These are phyloP conservation scores for Trichoderma sp. DNA, from an alignment of 2,329 filamentous ascomycete species.

Conservation along the genomic window DNA sequence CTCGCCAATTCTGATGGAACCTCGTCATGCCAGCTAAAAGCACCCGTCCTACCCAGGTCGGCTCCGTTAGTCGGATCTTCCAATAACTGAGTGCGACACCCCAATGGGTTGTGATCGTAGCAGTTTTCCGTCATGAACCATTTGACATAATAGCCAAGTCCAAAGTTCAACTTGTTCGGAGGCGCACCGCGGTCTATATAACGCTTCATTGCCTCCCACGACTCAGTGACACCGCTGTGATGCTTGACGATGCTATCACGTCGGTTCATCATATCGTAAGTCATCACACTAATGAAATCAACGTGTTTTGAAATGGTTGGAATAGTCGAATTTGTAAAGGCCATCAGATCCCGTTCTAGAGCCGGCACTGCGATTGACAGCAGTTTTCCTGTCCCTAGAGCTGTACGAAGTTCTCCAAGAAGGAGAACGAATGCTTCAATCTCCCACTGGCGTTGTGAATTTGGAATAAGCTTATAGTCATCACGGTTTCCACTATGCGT, in stretches of 20 bases:
- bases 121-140: slow-evolving; percentile 55
- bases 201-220: slow-evolving; percentile 53
- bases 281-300: slow-evolving; percentile 68
- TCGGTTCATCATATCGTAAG: slow-evolving; percentile 69
- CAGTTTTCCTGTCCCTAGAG: slow-evolving; percentile 55
- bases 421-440: slow-evolving; percentile 63
- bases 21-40: slow-evolving; percentile 59
- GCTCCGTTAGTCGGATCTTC: slow-evolving; percentile 58
- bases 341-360: slow-evolving; percentile 63
- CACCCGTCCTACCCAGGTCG: slow-evolving; percentile 57
- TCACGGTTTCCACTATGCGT: slow-evolving; percentile 59
- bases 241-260: slow-evolving; percentile 63
- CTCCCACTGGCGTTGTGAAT: slow-evolving; percentile 58
- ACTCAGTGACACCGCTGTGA: slow-evolving; percentile 60
- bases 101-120: slow-evolving; percentile 44
- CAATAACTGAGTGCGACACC: slow-evolving; percentile 54
- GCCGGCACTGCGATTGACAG: slow-evolving; percentile 70
- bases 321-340: slow-evolving; percentile 57
- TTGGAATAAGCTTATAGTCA: slow-evolving; percentile 65
- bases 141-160: slow-evolving; percentile 67
- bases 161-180: slow-evolving; percentile 56
- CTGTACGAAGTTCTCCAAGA: slow-evolving; percentile 55
- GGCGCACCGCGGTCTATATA: slow-evolving; percentile 58
- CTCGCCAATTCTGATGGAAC: slow-evolving; percentile 51
- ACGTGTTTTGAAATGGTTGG: slow-evolving; percentile 58